Percentiles rank a stretch among this genome's conserved stretches.
These are phyloP conservation scores for Fusarium pseudoanthophilum DNA, from an alignment of 2,329 filamentous ascomycete species.

Conservation along the genomic window DNA sequence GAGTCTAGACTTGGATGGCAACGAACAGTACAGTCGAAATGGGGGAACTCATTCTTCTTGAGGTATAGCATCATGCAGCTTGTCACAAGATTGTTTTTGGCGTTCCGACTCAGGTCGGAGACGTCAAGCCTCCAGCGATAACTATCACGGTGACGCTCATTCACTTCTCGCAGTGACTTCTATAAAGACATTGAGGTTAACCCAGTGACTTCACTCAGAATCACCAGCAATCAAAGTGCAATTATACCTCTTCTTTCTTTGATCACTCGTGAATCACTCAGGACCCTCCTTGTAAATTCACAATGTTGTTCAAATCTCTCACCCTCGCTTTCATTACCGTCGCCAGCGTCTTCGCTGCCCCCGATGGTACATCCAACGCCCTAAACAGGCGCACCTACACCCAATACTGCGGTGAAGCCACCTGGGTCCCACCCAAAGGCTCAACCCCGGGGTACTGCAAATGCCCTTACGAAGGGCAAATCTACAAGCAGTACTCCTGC, in stretches of 20 bases:
- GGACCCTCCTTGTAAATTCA: neutral
- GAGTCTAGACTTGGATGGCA: fast-evolving
- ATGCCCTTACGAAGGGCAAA: neutral
- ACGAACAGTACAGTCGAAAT: no score
- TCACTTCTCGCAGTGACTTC: neutral
- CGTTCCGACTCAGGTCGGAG: neutral
- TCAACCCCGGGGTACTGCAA: neutral
- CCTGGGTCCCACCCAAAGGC: neutral
- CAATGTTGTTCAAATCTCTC: neutral
- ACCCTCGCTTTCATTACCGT: neutral
- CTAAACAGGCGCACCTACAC: neutral
- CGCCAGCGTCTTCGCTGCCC: neutral
- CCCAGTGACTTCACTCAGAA: fast-evolving
- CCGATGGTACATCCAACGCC: fast-evolving
- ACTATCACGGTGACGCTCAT: fast-evolving
- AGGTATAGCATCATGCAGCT: neutral
- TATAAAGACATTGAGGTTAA: neutral
- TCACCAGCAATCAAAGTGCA: no score
- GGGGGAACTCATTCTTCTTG: fast-evolving
- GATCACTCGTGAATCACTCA: no score
- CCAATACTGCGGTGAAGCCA: neutral
- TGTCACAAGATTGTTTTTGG: neutral
- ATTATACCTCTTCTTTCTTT: neutral
- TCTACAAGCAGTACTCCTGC: neutral
- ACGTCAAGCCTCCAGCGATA: neutral